Evolutionary conservation across 2,329 filamentous ascomycete species (phyloP), one percentile per base, ranked within the genome.

Genomic region (Fusarium domesticum): DNA sequence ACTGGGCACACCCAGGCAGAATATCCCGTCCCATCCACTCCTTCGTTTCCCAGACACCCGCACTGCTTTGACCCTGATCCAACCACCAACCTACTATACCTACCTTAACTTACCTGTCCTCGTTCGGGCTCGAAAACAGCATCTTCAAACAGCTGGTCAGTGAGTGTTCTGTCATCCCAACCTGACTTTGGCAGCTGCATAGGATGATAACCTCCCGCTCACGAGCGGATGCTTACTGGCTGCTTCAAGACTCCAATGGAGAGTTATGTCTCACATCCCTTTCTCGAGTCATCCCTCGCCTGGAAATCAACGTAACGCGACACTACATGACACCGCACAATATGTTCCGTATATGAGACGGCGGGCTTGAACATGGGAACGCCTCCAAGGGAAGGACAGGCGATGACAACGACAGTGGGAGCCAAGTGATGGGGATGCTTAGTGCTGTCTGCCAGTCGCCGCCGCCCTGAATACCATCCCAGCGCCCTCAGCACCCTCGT

Each of bases 391-490:
- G n/a, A n/a, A n/a, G n/a, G n/a, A n/a, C n/a, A 56, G 45, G 40
- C 12, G 42, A 56, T 37, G 33, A 32, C 37, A 47, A 39, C 38
- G 45, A 46, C 41, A 37, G 10, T n/a, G 35, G 31, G 34, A 45
- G 43, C 28, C 38, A 47, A 53, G 39, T 44, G 39, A 45, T 42
- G 42, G 47, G 42, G 40, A 45, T 35, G 43, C 34, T 45, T 25
- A 40, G 45, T 36, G 35, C 35, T 48, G 42, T 46, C 34, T 33
- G 40, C 37, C 48, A 32, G 39, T 35, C 47, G 50, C 48, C 48
- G 39, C 39, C 31, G 48, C 50, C 48, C 48, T 59, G 55, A 56
- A 50, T 50, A 44, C 53, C 45, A 48, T 38, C 54, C 42, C 41
- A 54, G 44, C 46, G 50, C 50, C 39, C 53, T 42, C 50, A n/a